Evolutionary conservation across 2,329 filamentous ascomycete genomes (phyloP).

Genomic region (Xylariaceae sp.): DNA sequence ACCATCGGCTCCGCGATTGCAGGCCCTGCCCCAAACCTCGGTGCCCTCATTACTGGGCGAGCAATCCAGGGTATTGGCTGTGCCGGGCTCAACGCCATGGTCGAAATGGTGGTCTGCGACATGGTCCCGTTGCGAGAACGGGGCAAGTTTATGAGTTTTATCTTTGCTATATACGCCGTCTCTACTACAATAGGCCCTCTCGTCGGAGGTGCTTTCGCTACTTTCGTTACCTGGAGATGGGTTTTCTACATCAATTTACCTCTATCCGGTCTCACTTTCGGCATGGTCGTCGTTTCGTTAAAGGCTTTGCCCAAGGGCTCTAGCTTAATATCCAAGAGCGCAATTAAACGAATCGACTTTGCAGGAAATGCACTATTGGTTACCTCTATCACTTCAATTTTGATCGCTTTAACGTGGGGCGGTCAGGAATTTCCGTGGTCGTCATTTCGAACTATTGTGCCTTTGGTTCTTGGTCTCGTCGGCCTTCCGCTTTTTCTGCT

Average conservation of each 20-base stretch:
- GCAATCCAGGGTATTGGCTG: constrained; percentile 46
- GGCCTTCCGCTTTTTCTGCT: constrained; percentile 14
- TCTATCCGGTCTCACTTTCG: constrained; percentile 27
- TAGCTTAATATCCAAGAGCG: constrained; percentile 11
- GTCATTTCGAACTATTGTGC: constrained; percentile 12
- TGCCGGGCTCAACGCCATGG: constrained; percentile 32
- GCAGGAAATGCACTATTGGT: constrained; percentile 18
- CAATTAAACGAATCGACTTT: constrained; percentile 18
- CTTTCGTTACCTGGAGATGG: constrained; percentile 22
- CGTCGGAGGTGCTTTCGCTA: constrained; percentile 18
- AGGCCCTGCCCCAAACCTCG: constrained; percentile 23
- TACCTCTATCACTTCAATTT: constrained; percentile 8
- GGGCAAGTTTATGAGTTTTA: constrained; percentile 17
- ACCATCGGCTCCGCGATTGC: constrained; percentile 45
- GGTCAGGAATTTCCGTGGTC: constrained; percentile 12
- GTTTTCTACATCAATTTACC: constrained; percentile 31
- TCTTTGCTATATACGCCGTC: constrained; percentile 11
- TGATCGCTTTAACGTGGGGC: constrained; percentile 15
- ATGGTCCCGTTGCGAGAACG: constrained; percentile 21
- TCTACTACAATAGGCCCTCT: constrained; percentile 18
- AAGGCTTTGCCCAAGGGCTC: too few relatives aligned
- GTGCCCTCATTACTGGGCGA: constrained; percentile 43
- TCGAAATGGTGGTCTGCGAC: constrained; percentile 25
- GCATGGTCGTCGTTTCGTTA: constrained; percentile 14
- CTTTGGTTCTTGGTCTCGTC: constrained; percentile 12